Evolutionary conservation across 768 basidiomycete species (phyloP), one percentile per base, ranked within the genome.

Genomic region (Rhodotorula toruloides): DNA sequence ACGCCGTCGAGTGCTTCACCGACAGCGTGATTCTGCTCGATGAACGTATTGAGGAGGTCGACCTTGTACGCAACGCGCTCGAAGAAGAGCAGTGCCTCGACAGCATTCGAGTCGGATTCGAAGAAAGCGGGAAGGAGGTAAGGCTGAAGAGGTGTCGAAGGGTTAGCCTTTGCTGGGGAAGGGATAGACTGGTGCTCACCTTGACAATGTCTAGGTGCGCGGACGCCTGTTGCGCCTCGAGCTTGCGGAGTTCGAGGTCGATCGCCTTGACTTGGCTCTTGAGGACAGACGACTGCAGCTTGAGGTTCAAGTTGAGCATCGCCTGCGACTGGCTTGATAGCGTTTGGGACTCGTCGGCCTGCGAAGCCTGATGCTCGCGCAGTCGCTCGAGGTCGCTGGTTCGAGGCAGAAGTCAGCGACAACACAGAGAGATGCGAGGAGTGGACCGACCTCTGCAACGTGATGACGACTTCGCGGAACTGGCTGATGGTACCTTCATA

Each of bases 271-370:
- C 87, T 73, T 94, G 93, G 70, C 89, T 89, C 82, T 94, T 96
- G 37, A 87, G 82, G 1, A 88, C 91, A 4, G 91, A 84, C 1
- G 89, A 89, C 77, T 98, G 94, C 10, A 99, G 82, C 76, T 90
- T 96, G 77, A 96, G 83, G 77, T 97, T 98, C 58, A 96, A 81
- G 52, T 91, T 91, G 83, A 98, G 86, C 81, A 97, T 87, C 4
- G 89, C 88, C 5, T 93, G 93, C 0, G 90, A 88, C 74, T 97
- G 92, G 2, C 87, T 89, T 21, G 85, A 87, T 22, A 90, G 88
- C 0, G 85, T 84, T 2, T 88, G 87, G 5, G 89, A 89, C 76
- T 92, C 89, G 34, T 83, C 82, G 72, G 90, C 88, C 2, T 88
- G 89, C 0, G 86, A 87, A 74, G 90, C 88, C 7, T 91, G 91